Percentiles rank a stretch among this genome's conserved stretches.
Conservation (phyloP, 495 filamentous ascomycete genomes). For the Aspergillus nanangensis region DNA sequence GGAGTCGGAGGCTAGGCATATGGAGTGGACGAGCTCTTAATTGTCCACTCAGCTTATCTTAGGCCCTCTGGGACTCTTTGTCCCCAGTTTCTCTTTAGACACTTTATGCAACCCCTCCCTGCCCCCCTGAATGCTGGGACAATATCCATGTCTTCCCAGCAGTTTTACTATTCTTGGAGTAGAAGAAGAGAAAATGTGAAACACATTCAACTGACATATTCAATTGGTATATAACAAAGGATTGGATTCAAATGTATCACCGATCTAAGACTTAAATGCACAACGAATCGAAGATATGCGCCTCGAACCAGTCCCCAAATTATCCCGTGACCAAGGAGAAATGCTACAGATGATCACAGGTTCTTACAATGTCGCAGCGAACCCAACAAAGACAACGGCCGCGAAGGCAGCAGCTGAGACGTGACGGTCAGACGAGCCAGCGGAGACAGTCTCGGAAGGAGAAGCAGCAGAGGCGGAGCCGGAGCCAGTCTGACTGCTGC, state of each 20-base stretch:
- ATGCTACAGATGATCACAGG: background rate
- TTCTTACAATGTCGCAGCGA: conserved; percentile 33
- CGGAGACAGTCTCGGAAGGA: conserved; percentile 7
- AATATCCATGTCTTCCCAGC: no score
- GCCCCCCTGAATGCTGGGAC: no score
- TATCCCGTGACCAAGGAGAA: background rate
- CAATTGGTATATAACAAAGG: background rate
- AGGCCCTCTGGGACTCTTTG: no score
- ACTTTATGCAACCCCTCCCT: no score
- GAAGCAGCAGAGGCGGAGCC: conserved; percentile 10
- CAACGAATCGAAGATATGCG: conserved; percentile 9
- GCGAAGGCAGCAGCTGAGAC: conserved; percentile 32
- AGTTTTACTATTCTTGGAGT: no score
- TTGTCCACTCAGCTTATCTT: no score
- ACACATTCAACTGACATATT: background rate
- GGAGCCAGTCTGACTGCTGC: conserved; percentile 9
- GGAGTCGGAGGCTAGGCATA: no score
- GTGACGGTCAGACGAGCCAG: conserved; percentile 26
- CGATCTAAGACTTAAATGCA: conserved; percentile 2
- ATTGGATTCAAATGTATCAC: conserved; percentile 1
- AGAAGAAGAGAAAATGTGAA: no score
- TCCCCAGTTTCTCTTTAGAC: no score
- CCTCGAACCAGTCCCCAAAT: background rate
- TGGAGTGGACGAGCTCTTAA: no score
- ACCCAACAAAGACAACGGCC: conserved; percentile 35